Evolutionary conservation across 306 rosid genomes (phyloP).

Genomic region (Quercus agrifolia): DNA sequence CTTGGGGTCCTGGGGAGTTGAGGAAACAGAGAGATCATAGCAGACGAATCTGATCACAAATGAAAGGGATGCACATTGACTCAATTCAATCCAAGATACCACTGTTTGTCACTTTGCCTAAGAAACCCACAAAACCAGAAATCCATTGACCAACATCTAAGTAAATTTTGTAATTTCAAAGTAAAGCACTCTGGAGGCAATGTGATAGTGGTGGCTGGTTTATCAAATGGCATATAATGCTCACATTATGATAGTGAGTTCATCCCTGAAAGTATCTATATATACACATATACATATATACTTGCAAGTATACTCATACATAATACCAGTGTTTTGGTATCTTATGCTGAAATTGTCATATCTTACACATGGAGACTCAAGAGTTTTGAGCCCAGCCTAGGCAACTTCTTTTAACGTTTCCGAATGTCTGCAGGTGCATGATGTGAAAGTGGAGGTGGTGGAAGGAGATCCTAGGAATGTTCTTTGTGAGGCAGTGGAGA

Average conservation of each 20-base stretch:
- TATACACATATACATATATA: no score
- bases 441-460: slow-evolving; percentile 37
- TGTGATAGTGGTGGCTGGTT: neutral
- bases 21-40: no score
- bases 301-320: neutral
- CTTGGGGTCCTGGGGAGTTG: no score
- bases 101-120: no score
- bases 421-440: slow-evolving; percentile 29
- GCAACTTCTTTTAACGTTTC: neutral
- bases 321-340: neutral
- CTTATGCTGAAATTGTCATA: neutral
- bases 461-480: slow-evolving; percentile 79
- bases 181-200: neutral
- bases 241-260: no score
- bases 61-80: no score
- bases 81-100: no score
- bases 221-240: neutral
- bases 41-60: no score
- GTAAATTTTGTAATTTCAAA: neutral
- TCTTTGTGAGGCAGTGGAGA: slow-evolving; percentile 70
- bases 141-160: neutral
- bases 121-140: no score
- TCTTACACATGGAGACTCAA: neutral
- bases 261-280: no score
- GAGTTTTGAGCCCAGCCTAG: neutral